Percentiles rank a stretch among this genome's conserved stretches.
These are phyloP conservation scores for Lumnitzera littorea DNA, from an alignment of 345 rosid species.

Conservation along the genomic window DNA sequence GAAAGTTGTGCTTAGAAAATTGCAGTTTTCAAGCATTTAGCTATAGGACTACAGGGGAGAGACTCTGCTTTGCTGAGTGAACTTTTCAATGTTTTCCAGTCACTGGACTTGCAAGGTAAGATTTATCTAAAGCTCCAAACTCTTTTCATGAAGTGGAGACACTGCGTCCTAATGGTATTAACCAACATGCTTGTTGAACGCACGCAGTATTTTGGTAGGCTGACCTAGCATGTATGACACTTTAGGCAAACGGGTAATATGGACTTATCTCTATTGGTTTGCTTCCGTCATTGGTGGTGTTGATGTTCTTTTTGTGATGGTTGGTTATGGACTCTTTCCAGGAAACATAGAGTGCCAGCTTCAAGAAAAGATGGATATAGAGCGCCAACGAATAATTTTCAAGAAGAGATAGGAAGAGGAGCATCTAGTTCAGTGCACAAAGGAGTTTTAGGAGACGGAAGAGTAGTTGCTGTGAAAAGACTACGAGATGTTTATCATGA, in stretches of 20 bases:
- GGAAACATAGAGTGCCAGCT: conserved; percentile 5
- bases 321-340: conserved; percentile 28
- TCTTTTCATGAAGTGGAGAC: conserved; percentile 1
- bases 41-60: conserved; percentile 18
- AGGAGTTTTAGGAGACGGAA: conserved; percentile 32
- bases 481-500: conserved; percentile 31
- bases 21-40: conserved; percentile 30
- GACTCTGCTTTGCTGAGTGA: conserved; percentile 3
- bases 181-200: conserved; percentile 6
- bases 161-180: not conserved
- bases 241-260: conserved; percentile 16
- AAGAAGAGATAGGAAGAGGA: conserved; percentile 37
- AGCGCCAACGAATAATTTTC: conserved; percentile 22
- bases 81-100: conserved; percentile 26
- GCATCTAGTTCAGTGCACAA: conserved; percentile 42
- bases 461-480: conserved; percentile 43
- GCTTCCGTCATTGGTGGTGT: conserved; percentile 23
- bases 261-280: conserved; percentile 33
- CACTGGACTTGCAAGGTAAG: conserved; percentile 17
- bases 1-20: conserved; percentile 21
- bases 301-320: conserved; percentile 18
- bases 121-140: conserved; percentile 26
- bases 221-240: conserved; percentile 14
- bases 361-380: conserved; percentile 20
- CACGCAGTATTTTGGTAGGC: not conserved